Evolutionary conservation across 2,329 filamentous ascomycete species (phyloP).

Genomic region (Calycina herbarum): DNA sequence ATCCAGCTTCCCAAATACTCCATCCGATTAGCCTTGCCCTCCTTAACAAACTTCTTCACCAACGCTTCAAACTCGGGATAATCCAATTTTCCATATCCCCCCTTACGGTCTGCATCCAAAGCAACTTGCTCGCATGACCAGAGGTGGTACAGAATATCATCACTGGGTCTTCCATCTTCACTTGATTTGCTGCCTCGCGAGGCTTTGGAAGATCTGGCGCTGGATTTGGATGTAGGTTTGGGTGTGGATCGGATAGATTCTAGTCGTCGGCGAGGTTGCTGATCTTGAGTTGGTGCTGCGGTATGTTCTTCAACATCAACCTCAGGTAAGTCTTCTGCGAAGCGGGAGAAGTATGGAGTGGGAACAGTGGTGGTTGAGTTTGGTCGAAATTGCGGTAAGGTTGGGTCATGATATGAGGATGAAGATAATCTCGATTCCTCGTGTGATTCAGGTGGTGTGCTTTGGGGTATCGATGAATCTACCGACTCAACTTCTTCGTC

Average conservation of each 20-base stretch:
- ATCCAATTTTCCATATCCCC: constrained; percentile 77
- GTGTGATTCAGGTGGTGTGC: constrained; percentile 17
- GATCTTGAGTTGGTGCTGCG: background rate
- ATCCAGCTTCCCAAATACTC: constrained; percentile 91
- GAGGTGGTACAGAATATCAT: constrained; percentile 26
- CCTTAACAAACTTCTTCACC: constrained; percentile 55
- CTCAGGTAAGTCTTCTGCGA: constrained; percentile 16
- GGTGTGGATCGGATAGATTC: background rate
- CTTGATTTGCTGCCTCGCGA: background rate
- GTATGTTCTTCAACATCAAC: background rate
- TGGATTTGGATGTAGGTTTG: background rate
- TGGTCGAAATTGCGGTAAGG: constrained; percentile 69
- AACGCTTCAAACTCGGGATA: constrained; percentile 78
- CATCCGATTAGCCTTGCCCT: constrained; percentile 62
- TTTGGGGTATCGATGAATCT: constrained; percentile 1
- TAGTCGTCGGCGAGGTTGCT: constrained; percentile 7
- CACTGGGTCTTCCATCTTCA: constrained; percentile 1
- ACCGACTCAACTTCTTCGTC: background rate
- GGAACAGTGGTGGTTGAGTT: constrained; percentile 19
- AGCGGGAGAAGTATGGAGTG: constrained; percentile 16
- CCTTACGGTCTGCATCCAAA: constrained; percentile 65
- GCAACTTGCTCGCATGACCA: constrained; percentile 29
- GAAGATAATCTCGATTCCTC: constrained; percentile 13
- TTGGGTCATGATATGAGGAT: constrained; percentile 50
- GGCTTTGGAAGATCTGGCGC: background rate